Base-by-base conservation (phyloP, 805 yeast species). In the Komagataella ulmi region DNA sequence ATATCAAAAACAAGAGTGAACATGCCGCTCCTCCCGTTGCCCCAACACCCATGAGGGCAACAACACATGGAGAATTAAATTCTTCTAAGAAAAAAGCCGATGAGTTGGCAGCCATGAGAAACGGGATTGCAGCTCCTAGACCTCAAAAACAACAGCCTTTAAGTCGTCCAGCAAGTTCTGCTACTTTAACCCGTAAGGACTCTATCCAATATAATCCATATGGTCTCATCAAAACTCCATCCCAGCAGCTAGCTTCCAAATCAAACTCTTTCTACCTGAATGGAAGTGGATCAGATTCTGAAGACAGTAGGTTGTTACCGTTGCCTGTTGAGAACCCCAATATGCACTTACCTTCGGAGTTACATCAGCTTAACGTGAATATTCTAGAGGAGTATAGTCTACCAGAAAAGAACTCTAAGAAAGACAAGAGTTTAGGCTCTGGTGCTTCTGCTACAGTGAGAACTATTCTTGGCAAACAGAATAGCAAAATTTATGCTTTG, bases 391-490 rank as follows among this genome's bases (percentile, higher is more conserved):
- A 76, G 50, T 86, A 77, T 58, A 76, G 73, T 50, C 63, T 78
- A 19, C 73, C 74, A 6, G 70, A 68, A 8, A 62, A 64, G 51
- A 67, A 68, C 23, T 24, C 24, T 8, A 51, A 30, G 19, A 76
- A 75, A 48, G 69, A 69, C 21, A 73, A 74, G 51, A 76, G 73
- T 48, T 63, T 86, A 52, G 95, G 93, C 7, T 75, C 76, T 50
- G 95, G 95, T 51, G 91, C 91, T 2, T 79, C 87, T 6, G 78
- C 88, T 3, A 80, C 80, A 47, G 93, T 86, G 23, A 70, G 82
- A 52, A 76, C 75, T 54, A 67, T 78, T 21, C 67, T 69, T 52
- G 69, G 68, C 36, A 63, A 65, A 24, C 58, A 59, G 21, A 61
- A 63, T 45, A 64, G 69, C 24, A 75, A 75, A 53, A 60, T 75